Base-by-base conservation (phyloP, 768 basidiomycete genomes). In the Suillus sp. region DNA sequence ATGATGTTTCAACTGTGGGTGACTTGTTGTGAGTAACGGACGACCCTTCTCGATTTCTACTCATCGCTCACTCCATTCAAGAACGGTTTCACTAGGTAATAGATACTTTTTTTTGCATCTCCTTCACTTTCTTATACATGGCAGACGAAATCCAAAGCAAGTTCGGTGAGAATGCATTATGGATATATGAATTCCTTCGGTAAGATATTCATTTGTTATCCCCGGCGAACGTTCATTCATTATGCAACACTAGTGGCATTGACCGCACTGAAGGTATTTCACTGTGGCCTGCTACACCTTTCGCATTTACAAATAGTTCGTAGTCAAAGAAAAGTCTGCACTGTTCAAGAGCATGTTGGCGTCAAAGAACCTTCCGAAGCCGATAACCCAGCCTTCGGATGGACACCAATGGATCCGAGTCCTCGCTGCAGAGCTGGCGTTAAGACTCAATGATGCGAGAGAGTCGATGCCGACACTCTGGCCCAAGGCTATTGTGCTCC, bases 131-230 rank as follows among this genome's bases (percentile, higher is more conserved):
- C 16, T 7, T 37, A 42, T 67, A 45, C 30, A 27, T 48, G 27
- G 62, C 68, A 92, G 91, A 89, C 14, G 90, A 92, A 63, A 85
- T 93, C 78, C 93, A 93, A 71, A 80, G 75, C 61, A 91, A 88
- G 70, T 92, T 93, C 60, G 93, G 92, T 34, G 92, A 93, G 63
- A 81, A 86, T 64, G 87, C 89, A 0, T 82, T 96, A 14, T 99
- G 97, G 97, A 85, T 99, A 11, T 96, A 92, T 70, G 93, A 99
- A 68, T 82, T 96, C 27, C 76, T 98, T 10, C 83, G 97, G 94
- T 92, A 68, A 62, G 84, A 70, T 34, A 42, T 47, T 8, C 30
- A 11, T 60, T 62, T 22, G 32, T 59, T 53, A 9, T 43, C 6
- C 27, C 42, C 1, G 22, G 8, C 45, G 16, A 56, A 25, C 25